Conservation (phyloP, 140 eudicot genomes). For the Eryngium alpinum region DNA sequence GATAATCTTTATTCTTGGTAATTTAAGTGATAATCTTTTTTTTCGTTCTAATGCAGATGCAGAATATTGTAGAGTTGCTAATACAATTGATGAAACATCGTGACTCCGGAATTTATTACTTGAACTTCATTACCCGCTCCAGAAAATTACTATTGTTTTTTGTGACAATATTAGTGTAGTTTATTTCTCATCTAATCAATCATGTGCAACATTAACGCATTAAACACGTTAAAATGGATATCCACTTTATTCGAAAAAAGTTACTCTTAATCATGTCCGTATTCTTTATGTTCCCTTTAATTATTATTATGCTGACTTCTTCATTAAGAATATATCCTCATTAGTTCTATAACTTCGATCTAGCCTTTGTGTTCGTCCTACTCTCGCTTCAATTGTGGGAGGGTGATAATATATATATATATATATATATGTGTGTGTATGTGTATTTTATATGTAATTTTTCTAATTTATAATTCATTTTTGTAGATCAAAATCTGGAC, state of each 20-base stretch:
- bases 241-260: neutral
- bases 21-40: neutral
- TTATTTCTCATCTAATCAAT: neutral
- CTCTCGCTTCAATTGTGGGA: neutral
- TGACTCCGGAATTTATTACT: neutral
- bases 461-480: too few species aligned
- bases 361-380: neutral
- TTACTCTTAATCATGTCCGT: neutral
- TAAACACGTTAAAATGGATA: neutral
- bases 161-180: neutral
- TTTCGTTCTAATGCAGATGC: neutral
- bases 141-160: neutral
- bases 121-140: too few species aligned
- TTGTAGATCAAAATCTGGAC: too few species aligned
- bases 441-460: too few species aligned
- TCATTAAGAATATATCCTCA: neutral
- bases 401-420: neutral
- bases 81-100: neutral
- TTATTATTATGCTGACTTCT: neutral
- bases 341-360: too few species aligned
- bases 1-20: neutral
- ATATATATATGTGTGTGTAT: too few species aligned
- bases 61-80: neutral
- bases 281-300: neutral
- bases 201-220: neutral